Evolutionary conservation across 495 filamentous ascomycete genomes (phyloP).

Genomic region (Neurospora tetraspora): DNA sequence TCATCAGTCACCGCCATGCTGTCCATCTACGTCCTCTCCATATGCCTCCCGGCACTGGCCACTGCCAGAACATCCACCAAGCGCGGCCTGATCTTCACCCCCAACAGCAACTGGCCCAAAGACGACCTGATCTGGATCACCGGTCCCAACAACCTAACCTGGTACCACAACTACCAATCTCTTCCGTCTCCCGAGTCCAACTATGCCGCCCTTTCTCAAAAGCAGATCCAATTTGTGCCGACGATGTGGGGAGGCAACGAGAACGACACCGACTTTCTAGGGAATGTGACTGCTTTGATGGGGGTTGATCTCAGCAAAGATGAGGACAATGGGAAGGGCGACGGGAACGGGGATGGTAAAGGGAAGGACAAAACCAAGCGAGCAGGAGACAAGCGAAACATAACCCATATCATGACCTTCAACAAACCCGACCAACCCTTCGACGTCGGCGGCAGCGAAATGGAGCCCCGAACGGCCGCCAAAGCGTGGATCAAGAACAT

Average conservation of each 20-base stretch:
- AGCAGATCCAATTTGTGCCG: constrained; percentile 49
- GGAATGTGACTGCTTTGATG: constrained; percentile 33
- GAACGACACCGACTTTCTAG: constrained; percentile 37
- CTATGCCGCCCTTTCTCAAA: constrained; percentile 22
- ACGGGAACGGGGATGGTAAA: not conserved
- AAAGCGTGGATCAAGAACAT: constrained; percentile 46
- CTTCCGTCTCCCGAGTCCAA: constrained; percentile 26
- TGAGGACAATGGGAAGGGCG: not conserved
- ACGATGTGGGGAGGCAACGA: constrained; percentile 51
- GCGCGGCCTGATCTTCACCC: constrained; percentile 52
- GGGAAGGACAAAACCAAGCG: not conserved
- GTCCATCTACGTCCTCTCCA: not conserved
- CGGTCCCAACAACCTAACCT: constrained; percentile 40
- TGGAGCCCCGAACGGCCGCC: constrained; percentile 42
- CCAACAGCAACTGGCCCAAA: constrained; percentile 25
- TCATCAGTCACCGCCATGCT: constrained; percentile 3
- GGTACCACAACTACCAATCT: constrained; percentile 60
- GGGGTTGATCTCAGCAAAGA: constrained; percentile 14
- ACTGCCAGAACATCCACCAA: constrained; percentile 25
- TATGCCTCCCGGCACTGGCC: not conserved
- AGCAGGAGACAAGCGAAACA: constrained; percentile 19
- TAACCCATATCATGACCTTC: constrained; percentile 49
- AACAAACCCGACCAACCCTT: constrained; percentile 51
- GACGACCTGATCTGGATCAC: constrained; percentile 45
- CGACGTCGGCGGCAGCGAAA: constrained; percentile 40